Evolutionary conservation across 768 basidiomycete species (phyloP), one percentile per base, ranked within the genome.

Genomic region (Collybia mongolica): DNA sequence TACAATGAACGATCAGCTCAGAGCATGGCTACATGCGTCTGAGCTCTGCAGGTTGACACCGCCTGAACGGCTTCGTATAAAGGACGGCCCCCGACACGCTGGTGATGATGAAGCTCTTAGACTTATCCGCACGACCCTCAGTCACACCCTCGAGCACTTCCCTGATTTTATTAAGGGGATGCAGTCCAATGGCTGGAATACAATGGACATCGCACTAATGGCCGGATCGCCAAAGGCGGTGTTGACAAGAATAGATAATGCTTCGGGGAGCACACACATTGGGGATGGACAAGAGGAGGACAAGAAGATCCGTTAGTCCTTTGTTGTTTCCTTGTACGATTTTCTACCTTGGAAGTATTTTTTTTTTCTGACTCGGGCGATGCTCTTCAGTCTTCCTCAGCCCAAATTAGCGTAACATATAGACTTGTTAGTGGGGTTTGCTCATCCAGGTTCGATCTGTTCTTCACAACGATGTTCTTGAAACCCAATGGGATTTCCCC

Each of bases 11-110:
- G 82, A 84, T 59, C 77, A 81, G 51, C 69, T 84, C 35, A 76
- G 76, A 49, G 83, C 79, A 2, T 87, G 85, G 84, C 53, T 70
- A 7, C 71, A 74, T 44, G 76, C 74, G 0, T 62, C 60, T 2
- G 74, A 77, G 47, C 56, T 71, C 15, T 71, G 69, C 44, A 59
- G 58, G 14, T 52, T 59, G 43, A 28, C 60, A 22, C 41, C 54
- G 39, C 39, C 45, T 2, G 41, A 46, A 22, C 54, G 50, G 17
- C 41, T 46, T 12, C 44, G 48, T 14, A 20, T 18, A 4, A 35
- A 43, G 12, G 24, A 39, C 5, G 26, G 12, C 14, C 37, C 28
- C 28, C 39, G 36, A n/a, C 38, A 52, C 17, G 48, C 28, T 8
- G 41, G 26, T 17, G 29, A 48, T 14, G 51, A 46, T 17, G 46